Percentiles rank a stretch among this genome's conserved stretches.
phyloP scores from a whole-genome alignment of 805 yeast genomes.

The Monosporozyma unispora region DNA sequence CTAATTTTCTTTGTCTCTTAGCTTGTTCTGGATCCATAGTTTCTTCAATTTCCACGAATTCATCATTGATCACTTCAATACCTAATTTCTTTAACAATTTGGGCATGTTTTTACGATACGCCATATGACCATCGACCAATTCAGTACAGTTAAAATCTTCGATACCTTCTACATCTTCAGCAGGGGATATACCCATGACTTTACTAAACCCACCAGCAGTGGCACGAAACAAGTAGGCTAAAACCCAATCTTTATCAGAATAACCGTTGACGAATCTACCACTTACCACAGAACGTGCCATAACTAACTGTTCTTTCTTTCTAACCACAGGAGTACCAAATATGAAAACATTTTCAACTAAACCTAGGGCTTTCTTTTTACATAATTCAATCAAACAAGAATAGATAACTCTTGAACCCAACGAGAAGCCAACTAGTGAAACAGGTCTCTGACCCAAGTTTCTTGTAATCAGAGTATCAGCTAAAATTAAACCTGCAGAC shows the following conservation, averaged over 20 bases:
- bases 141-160: conserved; percentile 87
- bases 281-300: conserved; percentile 78
- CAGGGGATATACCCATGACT: conserved; percentile 83
- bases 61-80: conserved; percentile 80
- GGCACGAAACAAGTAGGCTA: conserved; percentile 91
- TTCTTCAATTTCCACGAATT: conserved; percentile 91
- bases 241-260: conserved; percentile 89
- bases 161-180: conserved; percentile 52
- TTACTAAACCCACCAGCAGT: conserved; percentile 88
- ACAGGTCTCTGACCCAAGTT: conserved; percentile 89
- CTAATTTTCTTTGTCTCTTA: conserved; percentile 72
- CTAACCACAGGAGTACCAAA: conserved; percentile 86
- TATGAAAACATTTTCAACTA: conserved; percentile 77
- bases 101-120: conserved; percentile 92
- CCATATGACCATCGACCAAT: conserved; percentile 90
- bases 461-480: conserved; percentile 80
- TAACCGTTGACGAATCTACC: conserved; percentile 87
- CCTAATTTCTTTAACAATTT: conserved; percentile 57
- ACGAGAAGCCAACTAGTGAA: conserved; percentile 84
- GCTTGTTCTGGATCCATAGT: conserved; percentile 76
- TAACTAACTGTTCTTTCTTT: conserved; percentile 63
- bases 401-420: conserved; percentile 86
- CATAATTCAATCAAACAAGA: conserved; percentile 85
- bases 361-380: conserved; percentile 74
- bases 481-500: conserved; percentile 86